A percentile compares a stretch with the other conserved stretches of the same genome.
phyloP scores from a whole-genome alignment of 768 basidiomycete genomes.

The Vishniacozyma victoriae region DNA sequence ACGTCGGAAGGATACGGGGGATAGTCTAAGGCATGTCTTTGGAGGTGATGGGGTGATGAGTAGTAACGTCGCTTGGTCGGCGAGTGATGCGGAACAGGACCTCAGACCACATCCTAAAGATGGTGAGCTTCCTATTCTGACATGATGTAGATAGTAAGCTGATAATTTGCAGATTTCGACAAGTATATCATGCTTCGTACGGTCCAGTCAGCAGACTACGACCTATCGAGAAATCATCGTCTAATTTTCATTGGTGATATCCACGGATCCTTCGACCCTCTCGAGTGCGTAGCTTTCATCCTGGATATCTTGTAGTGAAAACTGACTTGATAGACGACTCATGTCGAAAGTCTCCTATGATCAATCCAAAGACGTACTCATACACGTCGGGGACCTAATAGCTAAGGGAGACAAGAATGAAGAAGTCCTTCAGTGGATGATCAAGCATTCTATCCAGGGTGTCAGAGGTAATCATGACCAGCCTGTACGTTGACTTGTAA shows the following conservation, averaged over 20 bases:
- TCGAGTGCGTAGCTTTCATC: conserved; percentile 54
- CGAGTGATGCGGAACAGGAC: not conserved
- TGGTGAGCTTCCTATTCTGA: not conserved
- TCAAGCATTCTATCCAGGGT: conserved; percentile 60
- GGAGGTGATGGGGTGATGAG: too few relatives aligned
- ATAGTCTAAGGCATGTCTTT: conserved; percentile 13
- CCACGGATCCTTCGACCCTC: conserved; percentile 68
- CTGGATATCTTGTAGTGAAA: not conserved
- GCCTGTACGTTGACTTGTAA: conserved; percentile 21
- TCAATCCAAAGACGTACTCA: conserved; percentile 59
- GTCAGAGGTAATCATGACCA: conserved; percentile 96
- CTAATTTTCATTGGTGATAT: conserved; percentile 79
- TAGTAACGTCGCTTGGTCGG: too few relatives aligned
- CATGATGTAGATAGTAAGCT: conserved; percentile 1
- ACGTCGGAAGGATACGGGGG: not conserved
- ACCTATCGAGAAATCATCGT: conserved; percentile 48
- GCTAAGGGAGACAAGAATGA: conserved; percentile 61
- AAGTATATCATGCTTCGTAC: conserved; percentile 41
- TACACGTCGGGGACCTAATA: conserved; percentile 79
- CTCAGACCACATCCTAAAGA: not conserved
- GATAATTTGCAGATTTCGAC: conserved; percentile 37
- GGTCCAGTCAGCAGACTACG: conserved; percentile 25
- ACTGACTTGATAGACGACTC: conserved; percentile 53
- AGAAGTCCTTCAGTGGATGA: conserved; percentile 62
- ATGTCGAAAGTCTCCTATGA: conserved; percentile 61